Evolutionary conservation across 192 early-diverging fungal species (phyloP), one percentile per base, ranked within the genome.

Genomic region (Kickxella alabastrina): DNA sequence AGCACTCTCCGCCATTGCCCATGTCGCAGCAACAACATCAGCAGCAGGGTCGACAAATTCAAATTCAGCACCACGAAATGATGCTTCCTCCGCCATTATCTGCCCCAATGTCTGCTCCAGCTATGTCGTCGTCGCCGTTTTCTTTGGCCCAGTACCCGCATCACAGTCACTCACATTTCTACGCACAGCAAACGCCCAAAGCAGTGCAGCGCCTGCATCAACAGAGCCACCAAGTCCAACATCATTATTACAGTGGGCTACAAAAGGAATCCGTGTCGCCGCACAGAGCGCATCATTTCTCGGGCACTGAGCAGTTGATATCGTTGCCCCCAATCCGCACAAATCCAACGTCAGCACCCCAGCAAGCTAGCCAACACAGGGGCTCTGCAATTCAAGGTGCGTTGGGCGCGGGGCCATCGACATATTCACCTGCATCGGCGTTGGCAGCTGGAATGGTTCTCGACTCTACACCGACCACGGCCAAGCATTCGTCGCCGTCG

Each of bases 61-160:
- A 38, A 7, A 43, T 15, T 17, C 19, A 18, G 7, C 31, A 32
- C 6, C 31, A 32, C 31, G 31, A 12, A 32, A 32, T 32, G 6
- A 24, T 25, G 31, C 47, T 49, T 19, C 44, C 55, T 10, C 54
- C 39, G 25, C 55, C 62, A 10, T 42, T 42, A 26, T 28, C 67
- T 5, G 57, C 56, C 13, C 53, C 63, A 9, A 19, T 61, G 21
- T 54, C 70, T 10, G 58, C 63, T 13, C 54, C 59, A 13, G 31
- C 50, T 4, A 34, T 41, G 10, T 21, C 53, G 7, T 59, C 65
- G 27, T 45, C 65, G 6, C 39, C 41, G 23, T 46, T 39, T 10
- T 49, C 59, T 22, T 25, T 59, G 24, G 15, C 59, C 5, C 59
- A 47, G 18, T 49, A 36, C 9, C 34, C 47, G 21, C 47, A 17